Base-by-base conservation (phyloP, 352 stramenopile genomes). In the Phytophthora meadii region DNA sequence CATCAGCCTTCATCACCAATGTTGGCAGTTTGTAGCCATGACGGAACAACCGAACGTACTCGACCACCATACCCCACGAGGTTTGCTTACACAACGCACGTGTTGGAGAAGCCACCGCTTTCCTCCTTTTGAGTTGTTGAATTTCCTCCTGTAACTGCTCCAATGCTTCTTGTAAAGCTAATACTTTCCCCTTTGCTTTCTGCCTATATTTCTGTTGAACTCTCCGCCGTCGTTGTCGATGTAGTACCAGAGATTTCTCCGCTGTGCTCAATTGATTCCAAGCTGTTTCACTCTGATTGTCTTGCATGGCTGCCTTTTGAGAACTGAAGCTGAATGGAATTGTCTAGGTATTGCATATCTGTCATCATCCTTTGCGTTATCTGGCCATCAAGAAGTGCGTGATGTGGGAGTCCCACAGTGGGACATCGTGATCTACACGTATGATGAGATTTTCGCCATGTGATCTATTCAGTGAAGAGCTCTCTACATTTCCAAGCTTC, bases 21-120 rank as follows among this genome's bases (percentile, higher is more conserved):
- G 14, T 50, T 34, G 44, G 24, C 9, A 22, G 44, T 32, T 28
- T 32, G 22, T 32, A 52, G 14, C 46, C 46, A 19, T 52, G 27
- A n/a, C 27, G 46, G 46, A 52, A 52, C 7, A 39, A 15, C 14
- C 28, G 46, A 25, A n/a, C 27, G 36, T 52, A 52, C 46, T 34
- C 24, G 46, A 25, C 14, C 9, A 52, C 15, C 12, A 52, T 17
- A 15, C 12, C 40, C 25, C 25, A 40, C 3, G 46, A 27, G 2
- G 46, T 52, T 12, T 27, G 24, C 1, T 34, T 32, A 24, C 11
- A 19, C 10, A 50, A n/a, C n/a, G 5, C 44, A 36, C 25, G 17
- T 6, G 30, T 9, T 9, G 30, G 30, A 36, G 22, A 15, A 36
- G 14, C 15, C 19, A 11, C 22, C 15, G 22, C 22, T 50, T 25